Percentiles rank a stretch among this genome's conserved stretches.
Conservation (phyloP, 1,284 basidiomycete genomes). For the Dichomitus squalens region DNA sequence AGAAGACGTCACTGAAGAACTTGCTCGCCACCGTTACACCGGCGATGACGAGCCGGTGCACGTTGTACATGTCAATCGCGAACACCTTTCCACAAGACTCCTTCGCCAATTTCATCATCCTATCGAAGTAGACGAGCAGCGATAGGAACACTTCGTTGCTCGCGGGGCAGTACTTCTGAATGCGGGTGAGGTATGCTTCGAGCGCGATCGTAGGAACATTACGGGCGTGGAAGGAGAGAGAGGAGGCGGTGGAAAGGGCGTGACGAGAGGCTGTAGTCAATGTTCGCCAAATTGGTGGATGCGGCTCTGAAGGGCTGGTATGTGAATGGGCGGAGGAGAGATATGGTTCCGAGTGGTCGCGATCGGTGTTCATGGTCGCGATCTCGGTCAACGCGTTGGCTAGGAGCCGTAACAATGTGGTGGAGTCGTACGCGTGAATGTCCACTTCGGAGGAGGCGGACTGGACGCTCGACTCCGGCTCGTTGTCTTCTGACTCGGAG, state of each 20-base stretch:
- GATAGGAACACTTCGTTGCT: constrained; percentile 98
- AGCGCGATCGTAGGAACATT: constrained; percentile 95
- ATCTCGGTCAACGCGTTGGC: constrained; percentile 91
- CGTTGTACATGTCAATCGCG: constrained; percentile 96
- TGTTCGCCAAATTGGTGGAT: constrained; percentile 58
- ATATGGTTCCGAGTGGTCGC: constrained; percentile 48
- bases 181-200: constrained; percentile 92
- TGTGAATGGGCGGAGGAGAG: constrained; percentile 25
- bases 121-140: constrained; percentile 95
- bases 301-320: constrained; percentile 30
- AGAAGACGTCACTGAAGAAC: constrained; percentile 99
- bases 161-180: constrained; percentile 97
- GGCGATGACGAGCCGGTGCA: constrained; percentile 93
- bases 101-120: constrained; percentile 74
- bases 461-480: constrained; percentile 18
- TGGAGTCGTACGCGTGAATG: constrained; percentile 65
- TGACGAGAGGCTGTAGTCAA: constrained; percentile 80
- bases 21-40: constrained; percentile 98
- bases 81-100: constrained; percentile 77
- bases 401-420: constrained; percentile 84
- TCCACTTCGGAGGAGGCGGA: constrained; percentile 40
- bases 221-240: constrained; percentile 93
- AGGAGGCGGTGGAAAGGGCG: constrained; percentile 81
- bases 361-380: constrained; percentile 78
- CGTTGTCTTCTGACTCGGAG: constrained; percentile 30